Conservation (phyloP, 2,329 filamentous ascomycete genomes). For the Phialocephala sp. region DNA sequence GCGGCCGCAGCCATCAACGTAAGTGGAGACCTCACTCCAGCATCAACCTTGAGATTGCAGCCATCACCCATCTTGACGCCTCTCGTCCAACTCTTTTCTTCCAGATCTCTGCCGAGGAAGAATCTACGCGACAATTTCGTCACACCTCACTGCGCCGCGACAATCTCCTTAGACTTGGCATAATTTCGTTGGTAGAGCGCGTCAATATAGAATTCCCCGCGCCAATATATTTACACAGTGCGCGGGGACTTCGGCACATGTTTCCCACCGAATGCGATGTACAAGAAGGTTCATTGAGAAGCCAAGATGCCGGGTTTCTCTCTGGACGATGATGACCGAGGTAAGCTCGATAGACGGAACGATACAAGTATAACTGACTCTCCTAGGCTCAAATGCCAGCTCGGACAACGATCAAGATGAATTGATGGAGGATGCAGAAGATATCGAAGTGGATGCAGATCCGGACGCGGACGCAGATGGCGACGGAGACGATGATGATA, state of each 20-base stretch:
- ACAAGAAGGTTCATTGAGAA: constrained; percentile 12
- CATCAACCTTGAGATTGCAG: neutral
- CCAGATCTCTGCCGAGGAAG: neutral
- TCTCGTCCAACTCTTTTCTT: neutral
- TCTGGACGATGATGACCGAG: constrained; percentile 43
- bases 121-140: neutral
- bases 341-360: constrained; percentile 24
- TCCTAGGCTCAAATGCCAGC: constrained; percentile 48
- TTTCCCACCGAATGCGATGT: constrained; percentile 4
- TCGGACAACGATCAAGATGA: constrained; percentile 62
- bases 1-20: neutral
- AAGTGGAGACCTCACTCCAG: neutral
- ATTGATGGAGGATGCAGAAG: constrained; percentile 57
- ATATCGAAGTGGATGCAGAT: constrained; percentile 43
- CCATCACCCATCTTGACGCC: neutral
- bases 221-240: constrained; percentile 10
- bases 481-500: constrained; percentile 44
- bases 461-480: constrained; percentile 43
- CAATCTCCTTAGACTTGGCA: neutral
- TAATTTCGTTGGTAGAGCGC: neutral
- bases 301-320: constrained; percentile 40
- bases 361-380: constrained; percentile 17
- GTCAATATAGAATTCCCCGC: neutral
- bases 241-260: neutral
- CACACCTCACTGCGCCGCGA: neutral